Evolutionary conservation across 139 green algal genomes (phyloP).

Genomic region (Chlamydomonas schloesseri): DNA sequence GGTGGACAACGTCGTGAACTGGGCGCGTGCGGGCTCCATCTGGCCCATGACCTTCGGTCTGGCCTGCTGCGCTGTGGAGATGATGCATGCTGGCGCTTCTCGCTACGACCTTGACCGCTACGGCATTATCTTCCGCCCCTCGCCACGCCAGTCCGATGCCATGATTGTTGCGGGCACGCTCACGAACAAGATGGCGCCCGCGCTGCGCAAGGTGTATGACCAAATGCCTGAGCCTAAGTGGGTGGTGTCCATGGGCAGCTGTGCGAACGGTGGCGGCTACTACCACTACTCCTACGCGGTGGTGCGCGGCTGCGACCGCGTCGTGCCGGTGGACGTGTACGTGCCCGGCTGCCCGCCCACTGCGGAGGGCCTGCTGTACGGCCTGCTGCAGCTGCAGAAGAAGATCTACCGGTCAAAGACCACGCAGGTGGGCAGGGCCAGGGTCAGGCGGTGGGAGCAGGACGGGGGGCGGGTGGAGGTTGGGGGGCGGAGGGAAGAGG

Average conservation of each 20-base stretch:
- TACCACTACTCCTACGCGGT: conserved; percentile 98
- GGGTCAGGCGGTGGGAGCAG: background rate
- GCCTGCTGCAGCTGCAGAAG: conserved; percentile 82
- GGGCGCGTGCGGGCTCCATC: conserved; percentile 91
- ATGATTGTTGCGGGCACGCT: conserved; percentile 98
- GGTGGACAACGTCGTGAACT: conserved; percentile 87
- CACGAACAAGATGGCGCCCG: conserved; percentile 99
- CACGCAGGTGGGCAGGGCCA: conserved; percentile 4
- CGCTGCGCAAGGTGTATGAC: conserved; percentile 96
- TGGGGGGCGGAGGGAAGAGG: no score
- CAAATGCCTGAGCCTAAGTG: conserved; percentile 98
- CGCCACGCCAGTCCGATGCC: conserved; percentile 91
- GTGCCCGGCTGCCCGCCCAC: conserved; percentile 96
- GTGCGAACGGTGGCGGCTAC: conserved; percentile 97
- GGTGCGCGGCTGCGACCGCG: conserved; percentile 94
- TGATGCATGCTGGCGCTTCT: conserved; percentile 87
- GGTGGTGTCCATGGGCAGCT: conserved; percentile 97
- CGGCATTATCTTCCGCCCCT: conserved; percentile 97
- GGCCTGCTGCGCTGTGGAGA: conserved; percentile 97
- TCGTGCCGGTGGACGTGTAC: conserved; percentile 98
- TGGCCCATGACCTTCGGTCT: conserved; percentile 99
- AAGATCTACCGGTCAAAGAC: conserved; percentile 63
- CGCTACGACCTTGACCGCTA: conserved; percentile 83
- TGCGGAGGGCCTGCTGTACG: conserved; percentile 96
- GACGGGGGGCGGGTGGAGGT: background rate